A percentile compares a stretch with the other conserved stretches of the same genome.
Conservation (phyloP, 495 filamentous ascomycete genomes). For the Tetracladium setigerum region DNA sequence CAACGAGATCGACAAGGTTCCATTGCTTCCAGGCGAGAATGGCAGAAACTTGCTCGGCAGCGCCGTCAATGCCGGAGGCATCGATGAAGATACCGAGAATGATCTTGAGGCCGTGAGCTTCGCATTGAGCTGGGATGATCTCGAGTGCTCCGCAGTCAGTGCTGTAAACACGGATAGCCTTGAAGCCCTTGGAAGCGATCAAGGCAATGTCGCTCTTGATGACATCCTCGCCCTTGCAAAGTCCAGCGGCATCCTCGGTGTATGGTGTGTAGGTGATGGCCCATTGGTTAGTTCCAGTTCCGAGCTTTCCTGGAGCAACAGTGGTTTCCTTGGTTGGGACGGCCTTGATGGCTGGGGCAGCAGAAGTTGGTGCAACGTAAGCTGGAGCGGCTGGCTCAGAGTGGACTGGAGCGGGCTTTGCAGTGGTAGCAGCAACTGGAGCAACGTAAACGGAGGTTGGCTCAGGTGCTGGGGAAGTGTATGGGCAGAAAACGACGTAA, state of each 20-base stretch:
- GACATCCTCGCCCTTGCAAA: constrained; percentile 61
- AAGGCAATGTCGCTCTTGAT: constrained; percentile 57
- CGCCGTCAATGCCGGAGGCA: constrained; percentile 45
- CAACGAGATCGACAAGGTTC: constrained; percentile 67
- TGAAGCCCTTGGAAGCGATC: constrained; percentile 71
- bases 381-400: neutral
- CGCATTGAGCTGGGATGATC: constrained; percentile 60
- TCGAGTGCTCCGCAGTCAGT: constrained; percentile 80
- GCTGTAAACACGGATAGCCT: constrained; percentile 78
- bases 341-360: constrained; percentile 9
- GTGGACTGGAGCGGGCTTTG: constrained; percentile 5
- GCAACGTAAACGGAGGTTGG: constrained; percentile 5
- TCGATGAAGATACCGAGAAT: constrained; percentile 84
- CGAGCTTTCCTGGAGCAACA: constrained; percentile 6
- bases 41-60: constrained; percentile 57
- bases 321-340: constrained; percentile 12
- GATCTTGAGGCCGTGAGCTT: constrained; percentile 57
- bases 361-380: neutral
- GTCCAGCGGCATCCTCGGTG: constrained; percentile 28
- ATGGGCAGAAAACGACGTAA: constrained; percentile 68
- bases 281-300: constrained; percentile 47
- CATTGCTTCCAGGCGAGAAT: constrained; percentile 70
- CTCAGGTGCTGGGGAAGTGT: constrained; percentile 33
- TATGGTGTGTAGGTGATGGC: constrained; percentile 94
- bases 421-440: constrained; percentile 4